A percentile compares a stretch with the other conserved stretches of the same genome.
Conservation (phyloP, 1,284 basidiomycete genomes). For the Irpex sp. region DNA sequence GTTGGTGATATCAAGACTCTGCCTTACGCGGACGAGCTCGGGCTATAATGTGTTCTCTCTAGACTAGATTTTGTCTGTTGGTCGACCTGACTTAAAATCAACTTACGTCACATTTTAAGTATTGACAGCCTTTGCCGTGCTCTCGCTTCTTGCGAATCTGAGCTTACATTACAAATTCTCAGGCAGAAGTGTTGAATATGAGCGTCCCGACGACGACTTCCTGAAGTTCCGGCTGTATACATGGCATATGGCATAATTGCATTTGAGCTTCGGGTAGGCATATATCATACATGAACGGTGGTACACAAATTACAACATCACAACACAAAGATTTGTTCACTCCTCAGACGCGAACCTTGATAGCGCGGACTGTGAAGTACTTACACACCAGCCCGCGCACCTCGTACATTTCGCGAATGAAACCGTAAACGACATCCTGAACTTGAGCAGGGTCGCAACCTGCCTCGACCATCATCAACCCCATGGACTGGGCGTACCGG, state of each 20-base stretch:
- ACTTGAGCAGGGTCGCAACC: slow-evolving; percentile 33
- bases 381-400: slow-evolving; percentile 38
- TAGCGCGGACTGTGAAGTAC: slow-evolving; percentile 36
- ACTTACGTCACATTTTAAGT: neutral
- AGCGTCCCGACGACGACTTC: neutral
- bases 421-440: slow-evolving; percentile 35
- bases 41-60: slow-evolving; percentile 38
- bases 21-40: slow-evolving; percentile 84
- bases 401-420: slow-evolving; percentile 36
- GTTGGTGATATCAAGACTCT: slow-evolving; percentile 76
- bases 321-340: neutral
- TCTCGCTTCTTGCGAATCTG: neutral
- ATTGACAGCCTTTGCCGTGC: neutral
- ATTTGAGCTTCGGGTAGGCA: neutral
- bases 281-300: neutral
- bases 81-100: neutral
- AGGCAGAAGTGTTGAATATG: neutral
- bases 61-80: slow-evolving; percentile 2
- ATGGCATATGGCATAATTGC: slow-evolving; percentile 3
- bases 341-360: neutral
- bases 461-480: slow-evolving; percentile 36
- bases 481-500: slow-evolving; percentile 36
- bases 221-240: neutral
- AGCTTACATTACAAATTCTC: neutral
- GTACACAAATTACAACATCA: neutral